Conservation (phyloP, 1,139 yeast species). For the Wickerhamomyces sp. region DNA sequence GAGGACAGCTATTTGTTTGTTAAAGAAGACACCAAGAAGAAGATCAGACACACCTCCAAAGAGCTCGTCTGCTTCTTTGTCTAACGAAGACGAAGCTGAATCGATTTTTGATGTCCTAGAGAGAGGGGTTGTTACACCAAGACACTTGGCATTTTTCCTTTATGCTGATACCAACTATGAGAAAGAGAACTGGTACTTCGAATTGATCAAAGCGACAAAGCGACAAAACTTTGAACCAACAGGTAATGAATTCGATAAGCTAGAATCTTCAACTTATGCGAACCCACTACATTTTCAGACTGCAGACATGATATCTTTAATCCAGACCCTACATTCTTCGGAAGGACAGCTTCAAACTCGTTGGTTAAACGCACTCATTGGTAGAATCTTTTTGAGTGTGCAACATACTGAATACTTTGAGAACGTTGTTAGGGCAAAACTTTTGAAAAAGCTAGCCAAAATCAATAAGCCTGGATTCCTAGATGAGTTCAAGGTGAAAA, state of each 20-base stretch:
- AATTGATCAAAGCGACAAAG: slow-evolving; percentile 72
- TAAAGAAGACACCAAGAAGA: slow-evolving; percentile 38
- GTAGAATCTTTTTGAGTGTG: slow-evolving; percentile 71
- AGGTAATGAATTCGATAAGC: slow-evolving; percentile 19
- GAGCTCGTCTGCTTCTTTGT: slow-evolving; percentile 17
- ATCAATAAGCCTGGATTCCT: slow-evolving; percentile 84
- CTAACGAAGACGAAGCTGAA: slow-evolving; percentile 6
- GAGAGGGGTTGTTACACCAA: slow-evolving; percentile 34
- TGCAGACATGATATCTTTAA: slow-evolving; percentile 63
- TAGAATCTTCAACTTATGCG: slow-evolving; percentile 56
- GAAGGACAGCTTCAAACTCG: slow-evolving; percentile 80
- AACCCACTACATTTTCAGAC: slow-evolving; percentile 70
- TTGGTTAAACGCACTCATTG: slow-evolving; percentile 87
- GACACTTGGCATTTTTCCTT: slow-evolving; percentile 59
- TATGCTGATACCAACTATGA: slow-evolving; percentile 74
- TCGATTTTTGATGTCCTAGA: slow-evolving; percentile 26
- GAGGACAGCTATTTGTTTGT: slow-evolving; percentile 70
- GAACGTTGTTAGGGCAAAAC: slow-evolving; percentile 48
- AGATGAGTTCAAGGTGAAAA: slow-evolving; percentile 71
- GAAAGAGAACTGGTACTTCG: slow-evolving; percentile 92
- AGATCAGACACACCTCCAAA: slow-evolving; percentile 22
- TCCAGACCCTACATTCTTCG: slow-evolving; percentile 72
- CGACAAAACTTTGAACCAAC: slow-evolving; percentile 13
- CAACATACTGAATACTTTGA: slow-evolving; percentile 68
- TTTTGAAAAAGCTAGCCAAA: slow-evolving; percentile 68